These are phyloP conservation scores for Thymus mandschuricus DNA, from an alignment of 257 asterid species.

Conservation along the genomic window DNA sequence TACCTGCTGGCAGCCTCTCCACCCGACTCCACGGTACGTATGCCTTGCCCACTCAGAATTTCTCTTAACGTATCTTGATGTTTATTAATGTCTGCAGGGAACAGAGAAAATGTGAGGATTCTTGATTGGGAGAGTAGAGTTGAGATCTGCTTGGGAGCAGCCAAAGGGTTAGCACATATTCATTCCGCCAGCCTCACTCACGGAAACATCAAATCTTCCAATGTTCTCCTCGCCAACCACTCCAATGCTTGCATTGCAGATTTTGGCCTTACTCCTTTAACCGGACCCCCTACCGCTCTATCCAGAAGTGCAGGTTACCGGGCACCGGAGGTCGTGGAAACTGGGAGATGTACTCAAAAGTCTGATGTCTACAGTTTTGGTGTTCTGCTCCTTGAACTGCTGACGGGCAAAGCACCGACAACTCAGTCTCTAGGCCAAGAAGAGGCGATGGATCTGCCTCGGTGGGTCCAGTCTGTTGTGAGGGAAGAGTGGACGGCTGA, in stretches of 20 bases:
- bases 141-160: constrained; percentile 60
- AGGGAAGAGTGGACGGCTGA: constrained; percentile 86
- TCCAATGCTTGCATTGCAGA: constrained; percentile 52
- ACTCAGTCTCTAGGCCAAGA: constrained; percentile 52
- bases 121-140: constrained; percentile 74
- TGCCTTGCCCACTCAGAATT: background rate
- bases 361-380: constrained; percentile 75
- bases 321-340: constrained; percentile 61
- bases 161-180: constrained; percentile 68
- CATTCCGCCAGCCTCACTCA: constrained; percentile 56
- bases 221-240: constrained; percentile 53
- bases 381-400: constrained; percentile 68
- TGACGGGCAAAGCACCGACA: constrained; percentile 69
- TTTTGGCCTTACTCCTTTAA: constrained; percentile 54
- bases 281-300: constrained; percentile 48
- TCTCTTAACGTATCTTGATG: background rate
- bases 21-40: constrained; percentile 59
- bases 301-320: constrained; percentile 55
- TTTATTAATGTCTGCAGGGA: constrained; percentile 43
- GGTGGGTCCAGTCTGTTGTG: constrained; percentile 76
- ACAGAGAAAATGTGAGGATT: constrained; percentile 47
- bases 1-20: constrained; percentile 63
- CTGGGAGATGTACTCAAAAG: constrained; percentile 53
- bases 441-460: constrained; percentile 58
- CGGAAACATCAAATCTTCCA: constrained; percentile 76